A percentile compares a stretch with the other conserved stretches of the same genome.
Evolutionary conservation across 2,329 filamentous ascomycete genomes (phyloP).

Genomic region (Tolypocladium tundrense): DNA sequence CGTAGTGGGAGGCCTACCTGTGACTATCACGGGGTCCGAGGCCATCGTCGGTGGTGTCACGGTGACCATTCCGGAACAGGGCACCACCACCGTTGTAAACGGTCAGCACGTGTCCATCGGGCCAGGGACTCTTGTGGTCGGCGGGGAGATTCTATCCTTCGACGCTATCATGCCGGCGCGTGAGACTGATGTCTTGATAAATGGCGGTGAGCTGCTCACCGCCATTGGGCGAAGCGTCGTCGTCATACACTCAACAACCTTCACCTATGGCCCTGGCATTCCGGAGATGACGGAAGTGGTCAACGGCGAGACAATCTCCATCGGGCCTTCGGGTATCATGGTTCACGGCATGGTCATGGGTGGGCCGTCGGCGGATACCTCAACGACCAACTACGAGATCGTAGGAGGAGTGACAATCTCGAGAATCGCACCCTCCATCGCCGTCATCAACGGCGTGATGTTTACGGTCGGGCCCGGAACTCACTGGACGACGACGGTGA

Average conservation of each 20-base stretch:
- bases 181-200: constrained; percentile 32
- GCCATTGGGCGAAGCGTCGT: constrained; percentile 29
- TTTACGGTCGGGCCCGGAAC: constrained; percentile 40
- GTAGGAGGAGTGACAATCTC: constrained; percentile 44
- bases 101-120: constrained; percentile 23
- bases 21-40: constrained; percentile 30
- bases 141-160: constrained; percentile 26
- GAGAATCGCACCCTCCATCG: constrained; percentile 34
- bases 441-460: constrained; percentile 38
- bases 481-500: constrained; percentile 30
- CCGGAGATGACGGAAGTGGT: constrained; percentile 27
- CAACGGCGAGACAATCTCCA: constrained; percentile 38
- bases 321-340: constrained; percentile 35
- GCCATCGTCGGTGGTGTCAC: constrained; percentile 31
- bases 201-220: constrained; percentile 37
- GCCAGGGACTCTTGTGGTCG: constrained; percentile 24
- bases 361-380: constrained; percentile 23
- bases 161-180: constrained; percentile 16
- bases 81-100: constrained; percentile 23
- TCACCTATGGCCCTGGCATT: constrained; percentile 32
- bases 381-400: constrained; percentile 32
- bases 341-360: constrained; percentile 32
- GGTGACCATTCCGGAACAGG: constrained; percentile 27
- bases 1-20: constrained; percentile 26
- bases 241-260: constrained; percentile 30